phyloP scores from a whole-genome alignment of 352 stramenopile genomes.

The Phytophthora macrochlamydospora region DNA sequence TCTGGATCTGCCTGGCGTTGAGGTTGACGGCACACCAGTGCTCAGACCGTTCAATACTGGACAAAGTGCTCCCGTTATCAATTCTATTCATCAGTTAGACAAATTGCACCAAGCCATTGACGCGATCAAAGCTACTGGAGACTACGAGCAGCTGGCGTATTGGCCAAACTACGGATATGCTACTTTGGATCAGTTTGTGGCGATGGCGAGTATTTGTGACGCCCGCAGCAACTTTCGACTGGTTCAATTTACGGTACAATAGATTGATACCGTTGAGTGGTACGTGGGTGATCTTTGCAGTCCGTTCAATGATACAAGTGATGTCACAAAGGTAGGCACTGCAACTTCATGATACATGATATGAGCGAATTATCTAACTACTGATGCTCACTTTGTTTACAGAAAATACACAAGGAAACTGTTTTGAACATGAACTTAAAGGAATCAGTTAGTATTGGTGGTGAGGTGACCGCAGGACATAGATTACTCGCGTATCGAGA shows the following conservation, averaged over 20 bases:
- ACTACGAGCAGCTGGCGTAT: not conserved
- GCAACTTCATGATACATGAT: not conserved
- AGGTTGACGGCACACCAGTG: not conserved
- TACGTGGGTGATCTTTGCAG: not conserved
- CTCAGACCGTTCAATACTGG: not conserved
- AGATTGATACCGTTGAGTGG: slow-evolving; percentile 7
- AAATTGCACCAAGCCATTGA: not conserved
- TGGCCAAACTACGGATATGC: not conserved
- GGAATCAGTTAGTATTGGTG: not conserved
- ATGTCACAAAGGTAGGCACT: slow-evolving; percentile 2
- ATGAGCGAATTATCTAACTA: not conserved
- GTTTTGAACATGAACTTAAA: not conserved
- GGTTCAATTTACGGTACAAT: slow-evolving; percentile 1
- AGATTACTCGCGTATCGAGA: not conserved
- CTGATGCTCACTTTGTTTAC: not conserved
- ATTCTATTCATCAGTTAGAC: slow-evolving; percentile 6
- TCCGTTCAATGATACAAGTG: not conserved
- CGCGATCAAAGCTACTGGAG: not conserved
- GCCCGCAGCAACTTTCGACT: slow-evolving; percentile 1
- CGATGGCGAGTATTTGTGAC: slow-evolving; percentile 1
- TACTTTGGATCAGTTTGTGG: slow-evolving; percentile 5
- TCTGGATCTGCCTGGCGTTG: not conserved
- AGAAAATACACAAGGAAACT: not conserved
- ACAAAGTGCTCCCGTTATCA: slow-evolving; percentile 6
- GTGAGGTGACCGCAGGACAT: not conserved